A percentile compares a stretch with the other conserved stretches of the same genome.
These are phyloP conservation scores for Ilyonectria mors-panacis DNA, from an alignment of 2,329 filamentous ascomycete genomes.

Conservation along the genomic window DNA sequence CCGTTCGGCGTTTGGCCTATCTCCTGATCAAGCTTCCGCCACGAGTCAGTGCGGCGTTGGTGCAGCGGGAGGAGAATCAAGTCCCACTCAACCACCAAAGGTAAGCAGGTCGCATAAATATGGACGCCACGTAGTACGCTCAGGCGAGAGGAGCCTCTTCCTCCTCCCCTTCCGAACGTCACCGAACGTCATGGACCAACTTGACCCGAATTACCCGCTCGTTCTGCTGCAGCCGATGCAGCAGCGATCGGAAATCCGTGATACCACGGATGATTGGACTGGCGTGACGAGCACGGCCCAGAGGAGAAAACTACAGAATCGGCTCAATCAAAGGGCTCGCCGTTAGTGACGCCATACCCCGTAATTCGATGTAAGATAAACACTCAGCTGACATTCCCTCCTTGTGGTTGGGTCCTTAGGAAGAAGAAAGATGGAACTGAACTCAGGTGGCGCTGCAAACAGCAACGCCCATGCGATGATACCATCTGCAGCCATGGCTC, in stretches of 20 bases:
- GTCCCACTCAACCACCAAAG: not conserved
- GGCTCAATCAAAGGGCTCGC: slow-evolving; percentile 26
- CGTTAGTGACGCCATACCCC: not conserved
- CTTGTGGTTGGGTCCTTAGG: not conserved
- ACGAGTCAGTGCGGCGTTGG: not conserved
- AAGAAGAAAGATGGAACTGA: slow-evolving; percentile 8
- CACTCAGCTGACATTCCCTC: not conserved
- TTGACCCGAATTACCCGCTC: not conserved
- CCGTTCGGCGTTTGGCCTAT: not conserved
- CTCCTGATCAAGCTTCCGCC: not conserved
- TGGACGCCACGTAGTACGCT: not conserved
- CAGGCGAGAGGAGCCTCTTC: not conserved
- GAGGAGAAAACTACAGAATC: slow-evolving; percentile 23
- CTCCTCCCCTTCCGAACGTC: not conserved
- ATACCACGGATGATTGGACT: slow-evolving; percentile 16
- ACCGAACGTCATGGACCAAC: not conserved
- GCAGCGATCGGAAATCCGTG: not conserved
- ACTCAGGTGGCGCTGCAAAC: not conserved
- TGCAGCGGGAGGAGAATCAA: not conserved
- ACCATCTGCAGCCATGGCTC: not conserved
- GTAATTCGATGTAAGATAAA: not conserved
- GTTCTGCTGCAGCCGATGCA: slow-evolving; percentile 13
- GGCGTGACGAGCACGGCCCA: slow-evolving; percentile 19
- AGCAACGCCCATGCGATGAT: not conserved
- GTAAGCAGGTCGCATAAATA: slow-evolving; percentile 4